phyloP scores from a whole-genome alignment of 257 asterid species.

The Solanum chiquidenum region DNA sequence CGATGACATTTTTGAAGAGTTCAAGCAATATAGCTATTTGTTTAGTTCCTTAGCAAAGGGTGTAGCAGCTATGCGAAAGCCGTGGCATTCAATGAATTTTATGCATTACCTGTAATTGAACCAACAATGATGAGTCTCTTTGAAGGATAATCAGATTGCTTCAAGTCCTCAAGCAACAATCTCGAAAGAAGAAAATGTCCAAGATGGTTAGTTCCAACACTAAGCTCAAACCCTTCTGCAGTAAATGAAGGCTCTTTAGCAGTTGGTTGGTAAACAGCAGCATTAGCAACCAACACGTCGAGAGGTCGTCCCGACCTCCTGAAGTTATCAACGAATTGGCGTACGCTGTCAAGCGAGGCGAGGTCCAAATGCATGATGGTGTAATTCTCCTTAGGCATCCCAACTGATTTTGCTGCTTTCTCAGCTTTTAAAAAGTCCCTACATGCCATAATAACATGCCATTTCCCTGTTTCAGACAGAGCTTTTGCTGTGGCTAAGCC shows the following conservation, averaged over 20 bases:
- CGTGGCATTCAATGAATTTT: neutral
- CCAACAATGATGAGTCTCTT: slow-evolving; percentile 89
- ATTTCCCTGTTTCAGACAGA: slow-evolving; percentile 70
- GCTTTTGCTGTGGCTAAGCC: slow-evolving; percentile 89
- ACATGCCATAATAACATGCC: slow-evolving; percentile 92
- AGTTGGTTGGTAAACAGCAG: slow-evolving; percentile 79
- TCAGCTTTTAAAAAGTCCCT: slow-evolving; percentile 80
- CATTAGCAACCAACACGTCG: slow-evolving; percentile 83
- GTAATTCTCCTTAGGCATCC: slow-evolving; percentile 66
- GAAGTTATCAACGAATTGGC: slow-evolving; percentile 70
- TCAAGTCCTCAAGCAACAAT: slow-evolving; percentile 72
- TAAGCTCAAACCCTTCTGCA: slow-evolving; percentile 85
- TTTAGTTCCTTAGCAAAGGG: neutral
- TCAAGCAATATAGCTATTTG: neutral
- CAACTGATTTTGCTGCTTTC: slow-evolving; percentile 67
- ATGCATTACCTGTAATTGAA: slow-evolving; percentile 46
- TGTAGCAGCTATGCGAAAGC: neutral
- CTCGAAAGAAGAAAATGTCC: slow-evolving; percentile 86
- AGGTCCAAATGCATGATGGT: slow-evolving; percentile 83
- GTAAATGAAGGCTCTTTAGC: slow-evolving; percentile 73
- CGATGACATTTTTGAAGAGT: neutral
- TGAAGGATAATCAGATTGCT: slow-evolving; percentile 68
- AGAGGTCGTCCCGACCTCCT: slow-evolving; percentile 47
- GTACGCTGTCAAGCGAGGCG: slow-evolving; percentile 73
- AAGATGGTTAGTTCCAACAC: slow-evolving; percentile 84